Conservation (phyloP, 2,329 filamentous ascomycete species). For the Colletotrichum viniferum region DNA sequence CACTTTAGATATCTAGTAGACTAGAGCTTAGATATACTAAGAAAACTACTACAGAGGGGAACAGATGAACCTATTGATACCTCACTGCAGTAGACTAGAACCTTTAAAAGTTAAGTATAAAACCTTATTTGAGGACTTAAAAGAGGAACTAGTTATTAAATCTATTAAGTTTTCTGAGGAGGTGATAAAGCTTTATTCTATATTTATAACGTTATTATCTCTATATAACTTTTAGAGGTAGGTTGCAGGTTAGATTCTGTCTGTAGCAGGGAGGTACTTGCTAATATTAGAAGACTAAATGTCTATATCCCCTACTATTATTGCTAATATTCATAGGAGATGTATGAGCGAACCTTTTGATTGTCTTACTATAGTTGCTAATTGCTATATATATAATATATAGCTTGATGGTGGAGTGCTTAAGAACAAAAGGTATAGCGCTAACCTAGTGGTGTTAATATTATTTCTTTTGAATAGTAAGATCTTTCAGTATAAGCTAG, state of each 20-base stretch:
- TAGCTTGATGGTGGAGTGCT: not conserved
- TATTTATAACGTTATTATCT: not conserved
- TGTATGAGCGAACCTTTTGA: not conserved
- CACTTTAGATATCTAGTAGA: not conserved
- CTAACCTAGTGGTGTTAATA: not conserved
- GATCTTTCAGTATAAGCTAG: not conserved
- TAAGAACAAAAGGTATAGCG: not conserved
- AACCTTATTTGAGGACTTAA: not conserved
- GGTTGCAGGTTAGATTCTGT: not conserved
- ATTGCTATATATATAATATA: not conserved
- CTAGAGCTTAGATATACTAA: not conserved
- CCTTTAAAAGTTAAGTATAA: not conserved
- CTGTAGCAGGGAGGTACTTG: not conserved
- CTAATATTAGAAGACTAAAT: not conserved
- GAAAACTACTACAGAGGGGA: not conserved
- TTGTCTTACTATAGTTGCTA: not conserved
- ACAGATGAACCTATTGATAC: not conserved
- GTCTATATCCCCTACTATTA: not conserved
- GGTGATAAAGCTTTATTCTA: not conserved
- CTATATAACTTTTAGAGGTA: not conserved
- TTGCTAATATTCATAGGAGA: not conserved
- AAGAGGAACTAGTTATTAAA: not conserved
- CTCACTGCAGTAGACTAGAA: not conserved
- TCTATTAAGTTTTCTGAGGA: not conserved
- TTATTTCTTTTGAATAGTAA: not conserved